A percentile compares a stretch with the other conserved stretches of the same genome.
These are phyloP conservation scores for Dryadomyces sulphureus DNA, from an alignment of 2,329 filamentous ascomycete genomes.

Conservation along the genomic window DNA sequence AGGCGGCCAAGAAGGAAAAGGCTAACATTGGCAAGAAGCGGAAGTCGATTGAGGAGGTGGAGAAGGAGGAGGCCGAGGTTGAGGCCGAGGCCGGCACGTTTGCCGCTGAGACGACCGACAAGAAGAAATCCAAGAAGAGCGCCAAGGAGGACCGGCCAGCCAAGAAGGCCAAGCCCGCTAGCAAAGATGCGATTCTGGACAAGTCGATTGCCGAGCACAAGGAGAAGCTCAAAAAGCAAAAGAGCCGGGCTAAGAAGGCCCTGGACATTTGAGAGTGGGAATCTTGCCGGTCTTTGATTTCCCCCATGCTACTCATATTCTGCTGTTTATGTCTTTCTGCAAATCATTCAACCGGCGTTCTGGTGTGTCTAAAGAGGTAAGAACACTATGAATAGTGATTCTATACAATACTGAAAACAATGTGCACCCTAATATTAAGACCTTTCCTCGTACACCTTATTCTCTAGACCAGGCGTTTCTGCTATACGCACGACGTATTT, in stretches of 20 bases:
- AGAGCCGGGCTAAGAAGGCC: conserved; percentile 33
- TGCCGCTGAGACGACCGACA: conserved; percentile 21
- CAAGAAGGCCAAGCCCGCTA: conserved; percentile 26
- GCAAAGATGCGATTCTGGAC: conserved; percentile 32
- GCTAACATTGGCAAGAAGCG: conserved; percentile 52
- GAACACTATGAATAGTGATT: background rate
- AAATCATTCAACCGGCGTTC: conserved; percentile 2
- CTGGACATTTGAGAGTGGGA: conserved; percentile 17
- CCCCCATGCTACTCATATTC: background rate
- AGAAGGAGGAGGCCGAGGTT: conserved; percentile 24
- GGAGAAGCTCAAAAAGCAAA: conserved; percentile 41
- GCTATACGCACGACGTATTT: conserved; percentile 39
- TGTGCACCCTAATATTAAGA: background rate
- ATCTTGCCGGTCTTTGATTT: background rate
- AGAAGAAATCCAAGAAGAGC: conserved; percentile 26
- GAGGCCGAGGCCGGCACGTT: conserved; percentile 28
- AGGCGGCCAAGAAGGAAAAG: conserved; percentile 25
- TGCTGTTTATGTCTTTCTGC: background rate
- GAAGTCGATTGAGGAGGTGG: conserved; percentile 28
- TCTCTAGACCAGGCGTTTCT: conserved; percentile 8
- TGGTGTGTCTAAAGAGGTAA: background rate
- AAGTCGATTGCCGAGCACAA: conserved; percentile 44
- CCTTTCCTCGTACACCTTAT: background rate
- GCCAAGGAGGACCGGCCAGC: conserved; percentile 26
- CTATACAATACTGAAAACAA: too few relatives aligned